phyloP scores from a whole-genome alignment of 164 flowering plant genomes.

The Vitis rotundifolia region DNA sequence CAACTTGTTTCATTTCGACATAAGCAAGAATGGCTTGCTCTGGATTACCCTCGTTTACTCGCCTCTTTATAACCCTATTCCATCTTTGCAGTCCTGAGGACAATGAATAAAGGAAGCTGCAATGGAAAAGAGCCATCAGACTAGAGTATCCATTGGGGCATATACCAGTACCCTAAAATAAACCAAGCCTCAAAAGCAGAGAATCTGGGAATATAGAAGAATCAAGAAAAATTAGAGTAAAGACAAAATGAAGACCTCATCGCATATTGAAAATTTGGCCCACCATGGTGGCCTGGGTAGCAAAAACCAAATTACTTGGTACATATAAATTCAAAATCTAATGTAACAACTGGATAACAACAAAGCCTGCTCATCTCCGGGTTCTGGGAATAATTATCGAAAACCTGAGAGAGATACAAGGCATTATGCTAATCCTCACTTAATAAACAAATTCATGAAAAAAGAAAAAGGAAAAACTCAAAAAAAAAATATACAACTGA shows the following conservation, averaged over 20 bases:
- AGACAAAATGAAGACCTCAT: neutral
- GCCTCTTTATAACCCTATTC: conserved; percentile 30
- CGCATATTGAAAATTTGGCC: neutral
- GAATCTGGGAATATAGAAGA: too few species aligned
- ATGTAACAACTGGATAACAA: neutral
- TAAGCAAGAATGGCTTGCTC: conserved; percentile 17
- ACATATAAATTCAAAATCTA: conserved; percentile 4
- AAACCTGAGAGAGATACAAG: neutral
- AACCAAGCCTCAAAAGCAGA: too few species aligned
- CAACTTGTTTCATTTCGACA: conserved; percentile 20
- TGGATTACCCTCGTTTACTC: conserved; percentile 15
- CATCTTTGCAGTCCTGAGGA: conserved; percentile 3
- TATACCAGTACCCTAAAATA: too few species aligned
- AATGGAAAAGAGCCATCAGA: conserved; percentile 6
- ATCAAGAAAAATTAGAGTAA: neutral
- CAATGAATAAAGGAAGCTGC: neutral
- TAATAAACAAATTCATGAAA: neutral
- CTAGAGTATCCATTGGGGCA: too few species aligned
- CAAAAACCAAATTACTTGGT: conserved; percentile 3
- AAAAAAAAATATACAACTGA: neutral
- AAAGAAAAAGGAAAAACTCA: too few species aligned
- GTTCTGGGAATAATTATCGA: neutral
- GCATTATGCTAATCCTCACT: neutral
- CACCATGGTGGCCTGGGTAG: neutral
- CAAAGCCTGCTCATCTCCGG: neutral